Evolutionary conservation across 2,329 filamentous ascomycete species (phyloP).

Genomic region (Blastomyces silverae): DNA sequence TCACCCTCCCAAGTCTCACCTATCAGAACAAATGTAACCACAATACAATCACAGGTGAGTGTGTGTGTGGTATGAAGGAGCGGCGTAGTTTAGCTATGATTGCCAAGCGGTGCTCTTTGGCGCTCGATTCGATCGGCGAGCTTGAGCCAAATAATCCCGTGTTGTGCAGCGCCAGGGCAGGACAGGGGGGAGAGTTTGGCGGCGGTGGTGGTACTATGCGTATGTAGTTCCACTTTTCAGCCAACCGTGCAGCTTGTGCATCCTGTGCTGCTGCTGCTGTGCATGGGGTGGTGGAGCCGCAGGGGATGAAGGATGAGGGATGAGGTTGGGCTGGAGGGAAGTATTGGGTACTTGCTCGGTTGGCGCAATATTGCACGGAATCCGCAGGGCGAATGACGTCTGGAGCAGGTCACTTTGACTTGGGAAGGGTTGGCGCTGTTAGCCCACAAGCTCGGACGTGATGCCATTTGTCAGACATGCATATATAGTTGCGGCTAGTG

Average conservation of each 20-base stretch:
- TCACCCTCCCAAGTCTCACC: neutral
- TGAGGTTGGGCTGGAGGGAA: neutral
- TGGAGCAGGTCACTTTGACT: constrained; percentile 8
- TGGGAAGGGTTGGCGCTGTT: neutral
- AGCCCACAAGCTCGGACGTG: constrained; percentile 4
- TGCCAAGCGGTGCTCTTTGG: constrained; percentile 20
- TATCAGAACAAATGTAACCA: neutral
- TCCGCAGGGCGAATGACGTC: neutral
- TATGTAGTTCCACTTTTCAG: constrained; percentile 11
- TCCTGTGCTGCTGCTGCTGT: constrained; percentile 4
- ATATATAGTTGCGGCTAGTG: neutral
- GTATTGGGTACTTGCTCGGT: constrained; percentile 8
- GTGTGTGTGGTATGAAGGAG: too few species aligned
- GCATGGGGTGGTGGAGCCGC: constrained; percentile 10
- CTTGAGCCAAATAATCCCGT: constrained; percentile 3
- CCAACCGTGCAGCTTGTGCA: constrained; percentile 20
- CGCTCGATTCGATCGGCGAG: constrained; percentile 21
- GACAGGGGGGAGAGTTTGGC: constrained; percentile 17
- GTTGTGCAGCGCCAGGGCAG: constrained; percentile 19
- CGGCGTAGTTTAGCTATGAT: too few species aligned
- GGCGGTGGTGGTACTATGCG: too few species aligned
- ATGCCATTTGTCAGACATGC: constrained; percentile 3
- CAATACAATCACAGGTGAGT: neutral
- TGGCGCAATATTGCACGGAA: neutral
- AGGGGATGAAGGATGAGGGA: neutral